Base-by-base conservation (phyloP, 345 rosid species). In the Citrus maxima region DNA sequence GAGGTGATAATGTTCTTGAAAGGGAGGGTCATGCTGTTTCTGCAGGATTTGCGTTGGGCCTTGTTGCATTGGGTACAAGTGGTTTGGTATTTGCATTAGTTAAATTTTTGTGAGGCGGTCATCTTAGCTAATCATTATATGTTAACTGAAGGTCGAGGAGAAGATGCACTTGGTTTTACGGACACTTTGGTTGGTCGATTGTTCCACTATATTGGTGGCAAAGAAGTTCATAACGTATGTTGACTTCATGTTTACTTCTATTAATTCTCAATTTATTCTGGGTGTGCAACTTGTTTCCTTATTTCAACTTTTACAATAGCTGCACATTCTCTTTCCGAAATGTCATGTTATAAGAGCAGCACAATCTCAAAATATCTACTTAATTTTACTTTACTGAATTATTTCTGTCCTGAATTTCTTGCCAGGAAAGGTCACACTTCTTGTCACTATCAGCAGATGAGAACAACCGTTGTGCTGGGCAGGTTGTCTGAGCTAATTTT, bases 1-100 rank as follows among this genome's bases (percentile, higher is more conserved):
- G 93, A 72, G 99, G 99, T 77, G 99, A 95, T 83, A 95, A 95
- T 82, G 99, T 94, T 67, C 99, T 93, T 86, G 99, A 95, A 86
- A 91, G 99, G 88, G 99, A 95, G 88, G 99, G 97, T 56, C 91
- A 95, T 91, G 98, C 97, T 82, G 95, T 92, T 82, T 90, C 99
- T 85, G 98, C 99, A n/a, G 99, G 99, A 81, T 92, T 93, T 86
- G 80, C 99, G 59, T 80, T 95, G 84, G 99, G 99, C 85, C 98
- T 95, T 83, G 97, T 94, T 76, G 94, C 98, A 67, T 80, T 95
- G 86, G 99, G 99, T 95, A 90, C 70, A 89, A 63, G 66, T 65
- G 63, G 40, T 83, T 79, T 38, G 32, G 38, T 70, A 79, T 62
- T 79, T 73, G 49, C 49, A 72, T 16, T 30, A 34, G 16, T 67